phyloP scores from a whole-genome alignment of 495 filamentous ascomycete genomes.

The Penicillium canariense region DNA sequence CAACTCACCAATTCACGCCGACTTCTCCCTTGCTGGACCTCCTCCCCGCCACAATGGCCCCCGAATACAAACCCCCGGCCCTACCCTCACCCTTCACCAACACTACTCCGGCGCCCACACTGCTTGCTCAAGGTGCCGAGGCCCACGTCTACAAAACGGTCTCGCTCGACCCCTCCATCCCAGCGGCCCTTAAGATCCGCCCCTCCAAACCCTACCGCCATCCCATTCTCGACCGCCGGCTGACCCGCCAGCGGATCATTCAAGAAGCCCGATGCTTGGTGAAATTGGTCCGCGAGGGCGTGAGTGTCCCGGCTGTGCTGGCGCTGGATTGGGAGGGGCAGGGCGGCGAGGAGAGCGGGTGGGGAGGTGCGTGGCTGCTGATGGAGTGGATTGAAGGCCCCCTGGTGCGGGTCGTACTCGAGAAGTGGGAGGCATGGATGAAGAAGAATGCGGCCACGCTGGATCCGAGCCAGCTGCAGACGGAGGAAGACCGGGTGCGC shows the following conservation, averaged over 20 bases:
- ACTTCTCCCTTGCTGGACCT: neutral
- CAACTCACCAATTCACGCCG: neutral
- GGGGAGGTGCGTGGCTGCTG: conserved; percentile 75
- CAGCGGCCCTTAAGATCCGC: conserved; percentile 87
- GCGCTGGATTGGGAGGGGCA: conserved; percentile 64
- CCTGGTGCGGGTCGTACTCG: conserved; percentile 64
- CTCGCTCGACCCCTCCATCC: conserved; percentile 65
- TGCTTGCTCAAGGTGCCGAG: conserved; percentile 92
- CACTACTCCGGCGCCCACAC: conserved; percentile 51
- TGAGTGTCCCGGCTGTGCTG: conserved; percentile 73
- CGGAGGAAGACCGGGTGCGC: conserved; percentile 43
- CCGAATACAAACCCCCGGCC: conserved; percentile 40
- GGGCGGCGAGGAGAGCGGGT: conserved; percentile 33
- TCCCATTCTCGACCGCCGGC: conserved; percentile 79
- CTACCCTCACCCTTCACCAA: conserved; percentile 67
- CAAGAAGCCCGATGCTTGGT: conserved; percentile 83
- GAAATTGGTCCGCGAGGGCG: conserved; percentile 70
- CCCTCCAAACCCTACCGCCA: conserved; percentile 92
- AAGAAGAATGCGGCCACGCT: conserved; percentile 22
- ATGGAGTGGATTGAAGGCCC: conserved; percentile 88
- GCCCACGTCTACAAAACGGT: conserved; percentile 86
- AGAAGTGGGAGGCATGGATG: conserved; percentile 56
- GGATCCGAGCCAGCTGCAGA: conserved; percentile 29
- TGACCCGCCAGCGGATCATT: conserved; percentile 82
- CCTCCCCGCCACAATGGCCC: conserved; percentile 9